A percentile compares a stretch with the other conserved stretches of the same genome.
Conservation (phyloP, 306 rosid species). For the Corylus heterophylla region DNA sequence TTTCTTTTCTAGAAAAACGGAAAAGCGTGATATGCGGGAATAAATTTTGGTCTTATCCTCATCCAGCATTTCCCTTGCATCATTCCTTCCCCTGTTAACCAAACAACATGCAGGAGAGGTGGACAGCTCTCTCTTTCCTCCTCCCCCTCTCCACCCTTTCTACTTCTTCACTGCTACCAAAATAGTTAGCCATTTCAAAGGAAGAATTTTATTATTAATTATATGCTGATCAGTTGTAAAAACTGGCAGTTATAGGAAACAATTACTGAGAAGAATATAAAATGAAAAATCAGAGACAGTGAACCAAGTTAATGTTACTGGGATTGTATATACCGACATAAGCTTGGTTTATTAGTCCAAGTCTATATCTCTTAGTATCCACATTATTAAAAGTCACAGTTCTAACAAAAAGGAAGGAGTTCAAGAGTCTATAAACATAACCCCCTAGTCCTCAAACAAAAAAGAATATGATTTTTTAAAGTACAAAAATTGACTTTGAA, state of each 20-base stretch:
- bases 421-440: background rate
- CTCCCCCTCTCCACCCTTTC: background rate
- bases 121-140: background rate
- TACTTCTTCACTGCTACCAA: background rate
- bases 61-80: background rate
- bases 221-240: background rate
- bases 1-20: background rate
- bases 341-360: no score
- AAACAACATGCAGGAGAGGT: background rate
- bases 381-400: background rate
- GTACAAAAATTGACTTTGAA: no score
- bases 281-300: background rate
- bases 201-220: background rate
- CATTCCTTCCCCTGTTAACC: background rate
- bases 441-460: background rate
- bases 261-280: background rate
- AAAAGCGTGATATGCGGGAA: background rate
- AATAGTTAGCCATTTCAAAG: background rate
- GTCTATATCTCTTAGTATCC: no score
- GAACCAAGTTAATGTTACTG: background rate
- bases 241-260: background rate
- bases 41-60: background rate
- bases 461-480: background rate
- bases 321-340: background rate
- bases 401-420: background rate